phyloP scores from a whole-genome alignment of 805 yeast species.

The Debaryomyces prosopidis region DNA sequence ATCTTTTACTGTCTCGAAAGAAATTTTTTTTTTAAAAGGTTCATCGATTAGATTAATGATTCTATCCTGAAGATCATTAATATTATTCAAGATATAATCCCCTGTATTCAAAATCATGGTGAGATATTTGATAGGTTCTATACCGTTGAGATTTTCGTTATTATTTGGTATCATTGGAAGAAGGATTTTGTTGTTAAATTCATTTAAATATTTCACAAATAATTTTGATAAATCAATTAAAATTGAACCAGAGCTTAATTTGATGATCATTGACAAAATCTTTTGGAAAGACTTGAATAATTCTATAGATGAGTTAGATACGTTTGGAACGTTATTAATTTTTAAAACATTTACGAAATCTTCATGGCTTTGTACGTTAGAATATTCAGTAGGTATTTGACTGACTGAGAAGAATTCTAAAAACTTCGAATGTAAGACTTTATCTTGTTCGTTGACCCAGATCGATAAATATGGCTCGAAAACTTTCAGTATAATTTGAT shows the following conservation, averaged over 20 bases:
- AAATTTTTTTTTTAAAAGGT: slow-evolving; percentile 38
- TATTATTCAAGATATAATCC: slow-evolving; percentile 81
- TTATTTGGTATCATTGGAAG: slow-evolving; percentile 37
- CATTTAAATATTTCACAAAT: slow-evolving; percentile 65
- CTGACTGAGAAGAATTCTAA: slow-evolving; percentile 61
- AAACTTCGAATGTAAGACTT: slow-evolving; percentile 58
- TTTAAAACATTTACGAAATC: slow-evolving; percentile 40
- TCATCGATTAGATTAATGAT: slow-evolving; percentile 39
- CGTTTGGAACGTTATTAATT: slow-evolving; percentile 56
- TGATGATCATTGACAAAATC: slow-evolving; percentile 61
- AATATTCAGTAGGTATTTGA: slow-evolving; percentile 47
- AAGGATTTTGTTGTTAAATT: slow-evolving; percentile 35
- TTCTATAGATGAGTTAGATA: slow-evolving; percentile 85
- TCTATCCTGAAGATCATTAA: slow-evolving; percentile 72
- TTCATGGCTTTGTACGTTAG: slow-evolving; percentile 13
- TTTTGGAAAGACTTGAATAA: slow-evolving; percentile 77
- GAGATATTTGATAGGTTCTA: slow-evolving; percentile 64
- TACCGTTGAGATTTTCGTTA: slow-evolving; percentile 51
- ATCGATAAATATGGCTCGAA: slow-evolving; percentile 83
- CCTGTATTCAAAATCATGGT: slow-evolving; percentile 83
- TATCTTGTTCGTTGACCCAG: slow-evolving; percentile 88
- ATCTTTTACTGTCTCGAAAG: slow-evolving; percentile 57
- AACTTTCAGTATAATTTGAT: slow-evolving; percentile 53
- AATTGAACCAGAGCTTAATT: slow-evolving; percentile 40
- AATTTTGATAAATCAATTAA: slow-evolving; percentile 56